Conservation (phyloP, 2,329 filamentous ascomycete species). For the Venturia effusa region DNA sequence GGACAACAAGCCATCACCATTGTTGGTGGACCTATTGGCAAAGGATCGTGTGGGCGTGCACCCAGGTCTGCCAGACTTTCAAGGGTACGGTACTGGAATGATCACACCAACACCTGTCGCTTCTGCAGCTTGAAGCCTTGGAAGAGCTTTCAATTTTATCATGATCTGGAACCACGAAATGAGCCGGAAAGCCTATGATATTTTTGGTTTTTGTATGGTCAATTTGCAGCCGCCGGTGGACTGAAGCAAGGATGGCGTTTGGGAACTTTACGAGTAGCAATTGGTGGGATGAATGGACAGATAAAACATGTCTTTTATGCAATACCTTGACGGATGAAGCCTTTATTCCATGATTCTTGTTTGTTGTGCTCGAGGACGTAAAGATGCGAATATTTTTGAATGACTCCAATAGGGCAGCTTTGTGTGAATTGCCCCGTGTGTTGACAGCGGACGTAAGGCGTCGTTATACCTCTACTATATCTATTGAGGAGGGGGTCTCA, state of each 20-base stretch:
- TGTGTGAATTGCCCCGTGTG: not conserved
- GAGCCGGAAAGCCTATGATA: not conserved
- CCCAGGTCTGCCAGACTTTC: constrained; percentile 25
- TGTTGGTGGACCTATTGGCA: constrained; percentile 81
- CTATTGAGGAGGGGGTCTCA: not conserved
- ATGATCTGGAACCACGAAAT: not conserved
- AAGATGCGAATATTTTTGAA: not conserved
- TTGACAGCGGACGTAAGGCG: not conserved
- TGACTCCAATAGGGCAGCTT: not conserved
- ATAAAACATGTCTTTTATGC: not conserved
- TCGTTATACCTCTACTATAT: not conserved
- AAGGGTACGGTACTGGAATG: constrained; percentile 12
- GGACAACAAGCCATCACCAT: constrained; percentile 77
- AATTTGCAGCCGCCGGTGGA: not conserved
- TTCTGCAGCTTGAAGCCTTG: not conserved
- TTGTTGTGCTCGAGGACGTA: not conserved
- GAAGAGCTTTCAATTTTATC: not conserved
- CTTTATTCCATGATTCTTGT: not conserved
- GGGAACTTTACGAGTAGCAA: not conserved
- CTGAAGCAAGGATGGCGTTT: not conserved
- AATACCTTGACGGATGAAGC: not conserved
- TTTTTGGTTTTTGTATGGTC: not conserved
- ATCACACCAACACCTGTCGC: constrained; percentile 4
- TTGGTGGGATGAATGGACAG: not conserved
- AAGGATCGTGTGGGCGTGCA: constrained; percentile 88